These are phyloP conservation scores for Hanseniaspora singularis DNA, from an alignment of 805 yeast genomes.

Conservation along the genomic window DNA sequence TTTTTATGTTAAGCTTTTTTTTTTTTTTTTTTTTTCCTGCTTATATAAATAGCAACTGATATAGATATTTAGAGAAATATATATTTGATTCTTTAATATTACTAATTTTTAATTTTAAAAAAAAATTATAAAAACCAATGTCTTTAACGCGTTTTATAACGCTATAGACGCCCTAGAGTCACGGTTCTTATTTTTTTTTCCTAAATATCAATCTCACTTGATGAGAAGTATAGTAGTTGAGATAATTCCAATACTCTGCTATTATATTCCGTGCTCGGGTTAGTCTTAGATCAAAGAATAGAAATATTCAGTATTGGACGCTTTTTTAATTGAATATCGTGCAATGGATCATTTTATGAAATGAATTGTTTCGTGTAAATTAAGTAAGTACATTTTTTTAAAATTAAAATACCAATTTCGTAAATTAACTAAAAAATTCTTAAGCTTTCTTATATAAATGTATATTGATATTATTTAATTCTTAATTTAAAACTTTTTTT, in stretches of 20 bases:
- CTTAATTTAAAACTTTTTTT: slow-evolving; percentile 22
- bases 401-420: too few relatives aligned
- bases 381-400: slow-evolving; percentile 10
- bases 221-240: slow-evolving; percentile 11
- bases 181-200: slow-evolving; percentile 30
- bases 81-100: too few relatives aligned
- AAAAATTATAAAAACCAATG: slow-evolving; percentile 29
- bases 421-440: too few relatives aligned
- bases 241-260: slow-evolving; percentile 21
- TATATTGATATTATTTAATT: too few relatives aligned
- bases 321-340: slow-evolving; percentile 10
- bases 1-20: too few relatives aligned
- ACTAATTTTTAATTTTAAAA: too few relatives aligned
- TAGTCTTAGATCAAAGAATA: slow-evolving; percentile 57
- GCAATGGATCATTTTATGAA: slow-evolving; percentile 5
- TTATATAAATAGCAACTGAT: too few relatives aligned
- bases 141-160: slow-evolving; percentile 26
- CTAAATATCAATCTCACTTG: slow-evolving; percentile 13
- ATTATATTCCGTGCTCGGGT: slow-evolving; percentile 76
- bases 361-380: slow-evolving; percentile 14
- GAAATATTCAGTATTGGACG: slow-evolving; percentile 18
- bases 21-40: too few relatives aligned
- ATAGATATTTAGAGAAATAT: too few relatives aligned
- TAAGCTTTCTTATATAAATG: too few relatives aligned
- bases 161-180: slow-evolving; percentile 66